A percentile compares a stretch with the other conserved stretches of the same genome.
Conservation (phyloP, 2,329 filamentous ascomycete species). For the Monilinia fructigena region DNA sequence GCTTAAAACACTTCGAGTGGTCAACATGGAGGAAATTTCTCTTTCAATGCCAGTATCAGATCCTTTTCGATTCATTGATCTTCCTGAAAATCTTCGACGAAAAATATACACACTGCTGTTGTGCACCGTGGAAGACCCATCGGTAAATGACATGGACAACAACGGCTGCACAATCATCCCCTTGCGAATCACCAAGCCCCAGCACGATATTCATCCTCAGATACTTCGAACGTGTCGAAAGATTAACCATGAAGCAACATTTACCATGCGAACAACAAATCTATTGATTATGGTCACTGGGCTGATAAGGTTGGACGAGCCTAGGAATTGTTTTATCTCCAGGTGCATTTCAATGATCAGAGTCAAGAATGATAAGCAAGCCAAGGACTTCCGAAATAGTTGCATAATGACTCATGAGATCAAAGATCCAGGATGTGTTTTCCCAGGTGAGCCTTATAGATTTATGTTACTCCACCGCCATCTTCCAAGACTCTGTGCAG, state of each 20-base stretch:
- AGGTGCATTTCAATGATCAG: neutral
- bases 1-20: neutral
- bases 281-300: neutral
- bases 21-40: neutral
- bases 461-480: neutral
- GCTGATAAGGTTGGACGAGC: neutral
- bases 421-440: neutral
- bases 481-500: neutral
- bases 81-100: neutral
- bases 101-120: constrained; percentile 4
- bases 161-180: neutral
- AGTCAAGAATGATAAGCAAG: neutral
- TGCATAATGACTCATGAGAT: constrained; percentile 8
- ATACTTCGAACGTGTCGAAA: constrained; percentile 10
- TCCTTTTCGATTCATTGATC: constrained; percentile 3
- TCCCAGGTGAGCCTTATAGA: neutral
- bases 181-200: constrained; percentile 1
- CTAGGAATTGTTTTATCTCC: constrained; percentile 5
- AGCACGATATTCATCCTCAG: constrained; percentile 5
- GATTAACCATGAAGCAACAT: constrained; percentile 1
- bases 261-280: constrained; percentile 1
- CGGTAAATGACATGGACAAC: neutral
- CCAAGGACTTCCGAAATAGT: neutral
- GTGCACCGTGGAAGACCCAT: constrained; percentile 6
- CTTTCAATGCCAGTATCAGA: neutral